Evolutionary conservation across 2,329 filamentous ascomycete genomes (phyloP), one percentile per base, ranked within the genome.

Genomic region (Sphaerostilbella broomeana): DNA sequence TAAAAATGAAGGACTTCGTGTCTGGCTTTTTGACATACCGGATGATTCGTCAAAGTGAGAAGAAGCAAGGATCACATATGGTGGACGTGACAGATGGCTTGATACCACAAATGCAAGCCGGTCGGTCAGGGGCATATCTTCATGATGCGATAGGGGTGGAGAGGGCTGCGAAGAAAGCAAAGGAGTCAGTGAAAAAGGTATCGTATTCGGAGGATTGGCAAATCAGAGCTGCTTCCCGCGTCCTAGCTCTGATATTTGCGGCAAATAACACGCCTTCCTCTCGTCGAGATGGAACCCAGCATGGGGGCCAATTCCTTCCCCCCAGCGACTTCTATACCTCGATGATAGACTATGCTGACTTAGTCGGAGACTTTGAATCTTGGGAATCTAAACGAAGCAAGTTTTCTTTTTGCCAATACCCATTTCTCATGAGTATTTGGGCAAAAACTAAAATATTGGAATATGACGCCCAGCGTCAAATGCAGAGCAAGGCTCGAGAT

Each of bases 391-490:
- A 75, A 47, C 73, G 74, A 36, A 72, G 73, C 15, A 86, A 79
- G 49, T 95, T 95, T 56, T 77, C 85, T 0, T 94, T 95, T 55
- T 95, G 88, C 56, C 86, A 94, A 56, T 94, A 94, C 53, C 87
- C 89, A 0, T 94, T 95, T 53, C 81, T 95, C 50, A 70, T 95
- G 27, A 94, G 87, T 46, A 88, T 95, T 48, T 89, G 86, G 69
- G 84, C 88, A 19, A 95, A 95, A 61, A 94, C 92, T 43, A 83
- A 83, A 48, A 90, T 95, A 32, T 69, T 95, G 51, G 87, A 95
- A 55, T 77, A 94, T 53, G 89, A 95, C 60, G 86, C 87, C 6
- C 78, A 81, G 46, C 77, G 88, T 6, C 87, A 95, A 60, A 95
- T 95, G 88, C 81, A 87, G 54, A 79, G 78, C 47, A 90, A 87